Evolutionary conservation across 2,329 filamentous ascomycete species (phyloP).

Genomic region (Epicoccum sorghinum): DNA sequence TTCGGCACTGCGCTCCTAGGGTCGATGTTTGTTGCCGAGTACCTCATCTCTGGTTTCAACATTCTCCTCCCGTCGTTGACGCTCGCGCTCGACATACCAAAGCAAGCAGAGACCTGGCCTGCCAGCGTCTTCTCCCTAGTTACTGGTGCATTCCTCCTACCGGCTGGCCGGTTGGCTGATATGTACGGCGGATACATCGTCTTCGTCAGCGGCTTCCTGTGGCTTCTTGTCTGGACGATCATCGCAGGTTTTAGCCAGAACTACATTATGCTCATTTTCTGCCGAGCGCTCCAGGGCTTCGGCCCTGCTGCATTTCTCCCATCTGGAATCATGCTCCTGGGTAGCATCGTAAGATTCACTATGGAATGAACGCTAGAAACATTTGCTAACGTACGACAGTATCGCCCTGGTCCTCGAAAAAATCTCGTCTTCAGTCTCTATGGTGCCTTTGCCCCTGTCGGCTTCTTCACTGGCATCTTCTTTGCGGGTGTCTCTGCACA

Average conservation of each 20-base stretch:
- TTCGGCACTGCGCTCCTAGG: conserved; percentile 68
- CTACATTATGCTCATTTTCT: conserved; percentile 73
- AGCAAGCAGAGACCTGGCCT: conserved; percentile 61
- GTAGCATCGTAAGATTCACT: conserved; percentile 51
- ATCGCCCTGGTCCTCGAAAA: conserved; percentile 71
- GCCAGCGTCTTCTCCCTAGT: conserved; percentile 48
- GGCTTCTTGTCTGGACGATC: conserved; percentile 73
- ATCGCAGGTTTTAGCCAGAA: conserved; percentile 72
- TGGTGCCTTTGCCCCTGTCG: conserved; percentile 58
- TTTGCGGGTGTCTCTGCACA: conserved; percentile 44
- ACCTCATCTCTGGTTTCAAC: conserved; percentile 77
- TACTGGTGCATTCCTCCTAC: conserved; percentile 45
- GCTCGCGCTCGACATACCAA: conserved; percentile 67
- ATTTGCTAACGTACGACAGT: conserved; percentile 44
- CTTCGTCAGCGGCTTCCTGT: conserved; percentile 65
- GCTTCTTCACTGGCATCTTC: conserved; percentile 50
- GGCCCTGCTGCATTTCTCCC: conserved; percentile 75
- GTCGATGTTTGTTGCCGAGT: conserved; percentile 72
- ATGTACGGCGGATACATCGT: conserved; percentile 69
- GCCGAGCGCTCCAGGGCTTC: conserved; percentile 75
- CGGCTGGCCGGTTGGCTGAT: conserved; percentile 63
- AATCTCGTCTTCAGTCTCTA: conserved; percentile 70
- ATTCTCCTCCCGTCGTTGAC: conserved; percentile 70
- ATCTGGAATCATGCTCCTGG: conserved; percentile 69
- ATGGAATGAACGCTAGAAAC: too few relatives aligned